Percentiles rank a stretch among this genome's conserved stretches.
These are phyloP conservation scores for Fusarium napiforme DNA, from an alignment of 2,329 filamentous ascomycete species.

Conservation along the genomic window DNA sequence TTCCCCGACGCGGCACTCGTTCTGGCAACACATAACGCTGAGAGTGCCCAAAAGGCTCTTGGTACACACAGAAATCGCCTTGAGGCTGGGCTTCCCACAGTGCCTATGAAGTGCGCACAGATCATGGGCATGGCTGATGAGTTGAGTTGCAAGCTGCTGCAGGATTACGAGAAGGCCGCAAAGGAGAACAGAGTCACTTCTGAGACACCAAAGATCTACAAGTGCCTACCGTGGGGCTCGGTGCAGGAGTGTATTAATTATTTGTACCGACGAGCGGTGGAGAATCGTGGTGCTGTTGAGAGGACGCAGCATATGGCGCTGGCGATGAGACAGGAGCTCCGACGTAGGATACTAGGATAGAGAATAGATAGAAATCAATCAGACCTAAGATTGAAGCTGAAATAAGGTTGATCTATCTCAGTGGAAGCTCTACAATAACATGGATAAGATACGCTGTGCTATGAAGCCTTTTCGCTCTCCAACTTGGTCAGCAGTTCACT, in stretches of 20 bases:
- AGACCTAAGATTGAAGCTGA: neutral
- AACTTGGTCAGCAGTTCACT: neutral
- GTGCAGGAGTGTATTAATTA: constrained; percentile 53
- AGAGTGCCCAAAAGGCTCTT: constrained; percentile 54
- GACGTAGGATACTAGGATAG: constrained; percentile 40
- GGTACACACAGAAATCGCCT: constrained; percentile 55
- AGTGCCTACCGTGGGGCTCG: constrained; percentile 54
- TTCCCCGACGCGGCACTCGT: constrained; percentile 61
- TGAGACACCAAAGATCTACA: constrained; percentile 47
- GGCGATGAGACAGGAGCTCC: constrained; percentile 46
- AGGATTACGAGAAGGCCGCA: constrained; percentile 43
- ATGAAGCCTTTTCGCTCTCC: neutral
- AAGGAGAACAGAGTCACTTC: constrained; percentile 6
- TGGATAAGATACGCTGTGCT: fast-evolving
- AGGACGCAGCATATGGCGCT: constrained; percentile 46
- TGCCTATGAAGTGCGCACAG: constrained; percentile 60
- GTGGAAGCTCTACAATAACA: neutral
- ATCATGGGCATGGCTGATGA: constrained; percentile 69
- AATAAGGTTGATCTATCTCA: neutral
- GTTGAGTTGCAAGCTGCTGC: constrained; percentile 61
- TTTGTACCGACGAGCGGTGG: constrained; percentile 51
- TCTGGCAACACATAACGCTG: constrained; percentile 64
- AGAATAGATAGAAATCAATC: fast-evolving
- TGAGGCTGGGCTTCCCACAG: constrained; percentile 44
- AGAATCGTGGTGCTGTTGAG: constrained; percentile 53